phyloP scores from a whole-genome alignment of 2,329 filamentous ascomycete species.

The Aspergillus piperis region DNA sequence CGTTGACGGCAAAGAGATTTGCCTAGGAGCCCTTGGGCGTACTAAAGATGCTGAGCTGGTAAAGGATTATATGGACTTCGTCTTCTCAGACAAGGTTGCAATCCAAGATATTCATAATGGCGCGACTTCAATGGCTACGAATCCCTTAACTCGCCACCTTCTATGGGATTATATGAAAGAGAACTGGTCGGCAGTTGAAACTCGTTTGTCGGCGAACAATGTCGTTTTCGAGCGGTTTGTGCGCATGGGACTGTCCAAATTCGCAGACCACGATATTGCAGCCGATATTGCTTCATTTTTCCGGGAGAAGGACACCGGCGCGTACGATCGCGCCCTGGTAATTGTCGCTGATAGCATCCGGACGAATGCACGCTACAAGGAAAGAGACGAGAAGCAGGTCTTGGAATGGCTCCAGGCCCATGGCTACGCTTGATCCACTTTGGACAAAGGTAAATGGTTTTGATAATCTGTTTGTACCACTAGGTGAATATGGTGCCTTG shows the following conservation, averaged over 20 bases:
- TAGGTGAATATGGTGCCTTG: not conserved
- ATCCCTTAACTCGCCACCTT: slow-evolving; percentile 69
- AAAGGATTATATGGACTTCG: slow-evolving; percentile 66
- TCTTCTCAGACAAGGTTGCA: slow-evolving; percentile 81
- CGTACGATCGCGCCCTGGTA: slow-evolving; percentile 81
- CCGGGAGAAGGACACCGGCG: slow-evolving; percentile 77
- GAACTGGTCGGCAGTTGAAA: slow-evolving; percentile 74
- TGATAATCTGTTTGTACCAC: not conserved
- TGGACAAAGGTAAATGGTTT: not conserved
- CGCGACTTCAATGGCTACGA: slow-evolving; percentile 70
- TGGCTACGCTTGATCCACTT: slow-evolving; percentile 53
- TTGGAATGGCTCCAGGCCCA: slow-evolving; percentile 75
- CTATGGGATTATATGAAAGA: slow-evolving; percentile 85
- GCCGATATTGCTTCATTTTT: slow-evolving; percentile 85
- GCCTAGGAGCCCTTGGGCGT: slow-evolving; percentile 72
- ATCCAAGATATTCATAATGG: slow-evolving; percentile 86
- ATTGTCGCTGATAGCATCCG: slow-evolving; percentile 84
- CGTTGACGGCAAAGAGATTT: slow-evolving; percentile 88
- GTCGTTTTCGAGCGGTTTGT: slow-evolving; percentile 89
- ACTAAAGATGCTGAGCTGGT: slow-evolving; percentile 71
- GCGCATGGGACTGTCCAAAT: slow-evolving; percentile 74
- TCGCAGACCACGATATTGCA: slow-evolving; percentile 68
- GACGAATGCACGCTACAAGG: slow-evolving; percentile 78
- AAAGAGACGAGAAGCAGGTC: slow-evolving; percentile 71
- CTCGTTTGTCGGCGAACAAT: slow-evolving; percentile 75